Conservation (phyloP, 2,329 filamentous ascomycete genomes). For the Xylariaceae sp. region DNA sequence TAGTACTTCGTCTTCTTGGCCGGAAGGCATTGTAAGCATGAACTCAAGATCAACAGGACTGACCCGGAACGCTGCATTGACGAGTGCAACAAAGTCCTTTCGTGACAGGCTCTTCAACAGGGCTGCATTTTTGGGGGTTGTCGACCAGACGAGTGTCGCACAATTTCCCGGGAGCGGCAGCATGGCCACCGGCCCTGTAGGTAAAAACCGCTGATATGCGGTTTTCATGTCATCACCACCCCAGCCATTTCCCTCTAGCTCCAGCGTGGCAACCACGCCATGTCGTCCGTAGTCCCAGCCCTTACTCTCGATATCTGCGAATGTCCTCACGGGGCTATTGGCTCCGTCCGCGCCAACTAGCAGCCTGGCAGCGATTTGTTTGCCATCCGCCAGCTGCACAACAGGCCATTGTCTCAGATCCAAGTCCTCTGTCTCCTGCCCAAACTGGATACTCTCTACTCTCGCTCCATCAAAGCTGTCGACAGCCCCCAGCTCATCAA, state of each 20-base stretch:
- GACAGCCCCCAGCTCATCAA: conserved; percentile 65
- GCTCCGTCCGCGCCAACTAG: conserved; percentile 91
- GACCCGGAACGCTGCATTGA: conserved; percentile 91
- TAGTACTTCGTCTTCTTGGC: conserved; percentile 69
- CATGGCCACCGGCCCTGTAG: conserved; percentile 86
- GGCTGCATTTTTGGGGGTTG: conserved; percentile 73
- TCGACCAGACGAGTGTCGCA: conserved; percentile 92
- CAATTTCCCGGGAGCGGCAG: conserved; percentile 80
- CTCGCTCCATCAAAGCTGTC: conserved; percentile 67
- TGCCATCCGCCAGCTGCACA: conserved; percentile 65
- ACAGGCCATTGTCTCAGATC: conserved; percentile 88
- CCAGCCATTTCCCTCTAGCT: conserved; percentile 60
- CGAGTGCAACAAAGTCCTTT: conserved; percentile 75
- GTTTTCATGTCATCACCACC: conserved; percentile 57
- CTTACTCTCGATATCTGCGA: conserved; percentile 77
- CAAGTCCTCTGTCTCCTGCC: conserved; percentile 61
- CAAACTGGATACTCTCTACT: conserved; percentile 76
- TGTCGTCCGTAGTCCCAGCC: conserved; percentile 94
- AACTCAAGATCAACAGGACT: conserved; percentile 74
- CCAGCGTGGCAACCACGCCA: conserved; percentile 85
- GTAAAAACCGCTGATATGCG: conserved; percentile 93
- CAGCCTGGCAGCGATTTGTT: conserved; percentile 71
- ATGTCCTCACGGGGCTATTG: conserved; percentile 87
- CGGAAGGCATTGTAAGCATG: conserved; percentile 61
- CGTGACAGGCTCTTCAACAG: conserved; percentile 71